A percentile compares a stretch with the other conserved stretches of the same genome.
Conservation (phyloP, 2,329 filamentous ascomycete genomes). For the Ophiosphaerella narmari region DNA sequence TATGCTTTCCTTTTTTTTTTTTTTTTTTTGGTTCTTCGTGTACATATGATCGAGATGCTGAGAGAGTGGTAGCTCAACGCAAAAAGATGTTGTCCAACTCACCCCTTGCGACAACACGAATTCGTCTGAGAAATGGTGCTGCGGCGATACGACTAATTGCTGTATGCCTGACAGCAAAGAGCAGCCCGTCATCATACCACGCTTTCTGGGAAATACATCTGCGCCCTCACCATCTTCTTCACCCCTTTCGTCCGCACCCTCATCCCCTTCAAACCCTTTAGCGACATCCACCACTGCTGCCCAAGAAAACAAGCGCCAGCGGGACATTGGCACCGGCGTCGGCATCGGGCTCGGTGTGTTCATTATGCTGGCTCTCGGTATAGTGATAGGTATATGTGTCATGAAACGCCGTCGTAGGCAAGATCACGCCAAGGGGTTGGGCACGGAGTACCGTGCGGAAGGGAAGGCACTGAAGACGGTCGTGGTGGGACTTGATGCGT, state of each 20-base stretch:
- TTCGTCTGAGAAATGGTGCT: slow-evolving; percentile 13
- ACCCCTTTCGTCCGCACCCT: background rate
- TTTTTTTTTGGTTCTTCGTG: too few relatives aligned
- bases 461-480: background rate
- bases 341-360: background rate
- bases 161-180: background rate
- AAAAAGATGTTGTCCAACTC: slow-evolving; percentile 2
- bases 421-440: background rate
- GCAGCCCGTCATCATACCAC: slow-evolving; percentile 3
- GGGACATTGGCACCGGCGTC: slow-evolving; percentile 6
- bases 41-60: background rate
- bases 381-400: background rate
- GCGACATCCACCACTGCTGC: background rate
- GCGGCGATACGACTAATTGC: slow-evolving; percentile 5
- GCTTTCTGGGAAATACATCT: background rate
- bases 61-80: background rate
- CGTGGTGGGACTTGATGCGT: background rate
- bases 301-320: background rate
- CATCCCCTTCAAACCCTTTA: background rate
- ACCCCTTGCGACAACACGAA: slow-evolving; percentile 17
- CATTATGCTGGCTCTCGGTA: background rate
- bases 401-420: background rate
- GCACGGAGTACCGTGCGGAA: background rate
- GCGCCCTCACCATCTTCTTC: background rate
- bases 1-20: background rate